Evolutionary conservation across 768 basidiomycete genomes (phyloP).

Genomic region (Boletus eberwhitei): DNA sequence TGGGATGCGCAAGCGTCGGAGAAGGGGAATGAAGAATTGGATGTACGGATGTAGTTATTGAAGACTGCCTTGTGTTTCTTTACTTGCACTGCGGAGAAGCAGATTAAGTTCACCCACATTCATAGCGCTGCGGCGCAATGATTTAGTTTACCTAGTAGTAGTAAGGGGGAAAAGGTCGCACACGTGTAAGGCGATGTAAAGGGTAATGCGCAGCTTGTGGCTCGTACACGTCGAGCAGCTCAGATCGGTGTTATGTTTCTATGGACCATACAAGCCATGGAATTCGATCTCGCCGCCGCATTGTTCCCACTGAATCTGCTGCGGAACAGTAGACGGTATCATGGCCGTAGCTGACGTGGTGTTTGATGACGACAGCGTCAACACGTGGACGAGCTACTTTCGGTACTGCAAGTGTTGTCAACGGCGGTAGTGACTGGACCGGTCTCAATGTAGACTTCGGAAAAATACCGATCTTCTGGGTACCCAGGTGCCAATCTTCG

Average conservation of each 20-base stretch:
- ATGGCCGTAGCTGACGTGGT: not conserved
- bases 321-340: not conserved
- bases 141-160: not conserved
- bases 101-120: not conserved
- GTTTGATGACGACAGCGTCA: too few species aligned
- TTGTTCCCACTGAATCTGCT: not conserved
- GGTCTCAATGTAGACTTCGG: not conserved
- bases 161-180: not conserved
- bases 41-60: slow-evolving; percentile 3
- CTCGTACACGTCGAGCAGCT: not conserved
- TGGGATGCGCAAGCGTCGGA: not conserved
- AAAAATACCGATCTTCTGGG: not conserved
- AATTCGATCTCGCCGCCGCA: not conserved
- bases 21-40: not conserved
- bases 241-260: not conserved
- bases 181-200: not conserved
- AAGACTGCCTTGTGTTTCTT: slow-evolving; percentile 11
- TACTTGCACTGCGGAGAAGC: slow-evolving; percentile 10
- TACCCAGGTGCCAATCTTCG: not conserved
- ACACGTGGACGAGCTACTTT: not conserved
- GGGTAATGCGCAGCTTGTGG: not conserved
- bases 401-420: not conserved
- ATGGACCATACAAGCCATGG: not conserved
- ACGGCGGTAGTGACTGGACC: not conserved
- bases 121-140: not conserved